Base-by-base conservation (phyloP, 305 asterid genomes). In the Nicotiana rustica region DNA sequence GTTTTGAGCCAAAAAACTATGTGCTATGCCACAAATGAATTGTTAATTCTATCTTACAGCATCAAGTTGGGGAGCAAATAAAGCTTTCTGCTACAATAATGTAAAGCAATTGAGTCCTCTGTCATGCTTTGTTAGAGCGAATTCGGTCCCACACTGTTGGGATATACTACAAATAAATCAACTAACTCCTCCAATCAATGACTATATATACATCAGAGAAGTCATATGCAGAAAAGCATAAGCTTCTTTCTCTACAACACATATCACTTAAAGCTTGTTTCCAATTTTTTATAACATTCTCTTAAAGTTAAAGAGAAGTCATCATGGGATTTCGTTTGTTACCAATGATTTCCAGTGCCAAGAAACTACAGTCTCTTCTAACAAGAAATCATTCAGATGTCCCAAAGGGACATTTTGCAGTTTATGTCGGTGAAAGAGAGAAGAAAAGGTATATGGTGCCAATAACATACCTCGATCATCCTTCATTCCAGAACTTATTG, bases 401-500 rank as follows among this genome's bases (percentile, higher is more conserved):
- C n/a, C 89, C 86, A 0, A 87, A 85, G 73, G 90, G 90, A 2
- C 88, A 87, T 80, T 36, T 87, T 52, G 83, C 86, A 25, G 90
- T 89, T 57, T 87, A 89, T 31, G 89, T 89, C 0, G 89, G 92
- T 25, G 85, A 87, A 17, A 67, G n/a, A 5, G 17, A 87, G 64
- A 85, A 55, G 85, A 83, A 69, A 81, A 59, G 90, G 2, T 86
- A 64, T 6, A 87, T 87, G 33, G 82, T 89, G 67, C 90, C 87
- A 0, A 70, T 89, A 18, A 65, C 87, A 2, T 89, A 85, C 75
- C 33, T 87, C 68, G 84, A 78, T 2, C 85, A 87, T 76, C 90
- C 92, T 31, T 77, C 62, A 2, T 89, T 89, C 69, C 89, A 84
- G 47, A 87, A 89, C 15, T 75, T 89, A 76, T 31, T 89, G 21